Conservation (phyloP, 2,329 filamentous ascomycete species). For the Colletotrichum sp. region DNA sequence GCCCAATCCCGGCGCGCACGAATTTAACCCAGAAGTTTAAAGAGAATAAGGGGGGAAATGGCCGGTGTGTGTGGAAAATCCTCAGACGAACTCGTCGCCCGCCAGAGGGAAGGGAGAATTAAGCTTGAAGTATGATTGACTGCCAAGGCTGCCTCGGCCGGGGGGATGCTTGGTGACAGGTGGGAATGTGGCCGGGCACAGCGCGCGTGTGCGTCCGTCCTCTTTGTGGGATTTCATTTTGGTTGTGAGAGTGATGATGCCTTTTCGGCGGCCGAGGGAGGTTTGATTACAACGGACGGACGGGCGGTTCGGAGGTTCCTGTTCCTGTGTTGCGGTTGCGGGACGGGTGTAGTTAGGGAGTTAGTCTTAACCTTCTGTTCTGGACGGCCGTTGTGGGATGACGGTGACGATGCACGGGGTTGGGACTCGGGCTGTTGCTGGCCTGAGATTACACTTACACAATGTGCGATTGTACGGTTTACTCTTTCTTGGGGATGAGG, state of each 20-base stretch:
- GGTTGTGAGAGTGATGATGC: neutral
- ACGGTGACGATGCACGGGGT: neutral
- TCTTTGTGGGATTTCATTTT: neutral
- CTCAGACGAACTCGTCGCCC: neutral
- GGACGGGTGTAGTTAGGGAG: neutral
- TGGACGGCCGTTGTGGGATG: neutral
- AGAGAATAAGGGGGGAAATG: neutral
- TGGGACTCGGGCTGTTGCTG: neutral
- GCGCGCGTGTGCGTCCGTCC: neutral
- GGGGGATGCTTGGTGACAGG: neutral
- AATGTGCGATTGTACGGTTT: neutral
- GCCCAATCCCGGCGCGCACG: neutral
- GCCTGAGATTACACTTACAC: neutral
- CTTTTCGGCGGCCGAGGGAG: neutral
- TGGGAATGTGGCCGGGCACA: neutral
- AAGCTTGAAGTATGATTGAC: neutral
- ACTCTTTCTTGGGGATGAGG: neutral
- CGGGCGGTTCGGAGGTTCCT: neutral
- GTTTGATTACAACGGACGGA: neutral
- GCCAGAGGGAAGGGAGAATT: neutral
- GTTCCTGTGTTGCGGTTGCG: neutral
- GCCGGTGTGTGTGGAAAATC: neutral
- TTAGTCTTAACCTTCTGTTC: neutral
- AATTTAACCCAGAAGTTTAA: neutral
- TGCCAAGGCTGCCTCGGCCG: neutral